These are phyloP conservation scores for Blastomyces gilchristii DNA, from an alignment of 2,329 filamentous ascomycete genomes.

Conservation along the genomic window DNA sequence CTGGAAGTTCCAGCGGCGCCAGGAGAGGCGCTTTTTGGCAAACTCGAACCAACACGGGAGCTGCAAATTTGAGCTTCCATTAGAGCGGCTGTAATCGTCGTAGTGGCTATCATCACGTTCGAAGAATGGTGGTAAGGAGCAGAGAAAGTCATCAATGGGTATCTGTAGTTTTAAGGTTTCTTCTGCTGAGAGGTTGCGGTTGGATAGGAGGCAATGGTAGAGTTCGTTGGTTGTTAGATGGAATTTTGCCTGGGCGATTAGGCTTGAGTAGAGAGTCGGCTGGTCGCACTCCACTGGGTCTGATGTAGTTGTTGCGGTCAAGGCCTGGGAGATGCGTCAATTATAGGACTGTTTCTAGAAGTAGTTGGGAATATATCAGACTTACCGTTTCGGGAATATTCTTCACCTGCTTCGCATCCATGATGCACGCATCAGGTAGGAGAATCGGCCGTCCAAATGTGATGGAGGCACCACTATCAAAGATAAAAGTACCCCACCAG, in stretches of 20 bases:
- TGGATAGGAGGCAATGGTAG: conserved; percentile 37
- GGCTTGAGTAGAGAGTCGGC: conserved; percentile 35
- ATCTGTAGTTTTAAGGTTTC: conserved; percentile 34
- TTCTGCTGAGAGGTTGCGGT: conserved; percentile 31
- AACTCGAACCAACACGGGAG: conserved; percentile 9
- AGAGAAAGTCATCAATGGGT: conserved; percentile 36
- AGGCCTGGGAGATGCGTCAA: conserved; percentile 1
- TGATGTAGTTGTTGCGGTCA: conserved; percentile 29
- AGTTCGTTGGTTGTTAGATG: conserved; percentile 37
- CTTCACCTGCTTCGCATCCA: conserved; percentile 34
- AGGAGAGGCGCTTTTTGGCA: conserved; percentile 22
- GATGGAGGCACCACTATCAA: conserved; percentile 42
- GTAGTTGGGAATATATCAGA: background rate
- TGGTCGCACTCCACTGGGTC: conserved; percentile 30
- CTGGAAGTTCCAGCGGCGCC: conserved; percentile 36
- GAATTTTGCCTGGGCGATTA: conserved; percentile 35
- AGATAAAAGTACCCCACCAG: conserved; percentile 38
- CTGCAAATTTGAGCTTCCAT: conserved; percentile 8
- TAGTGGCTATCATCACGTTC: conserved; percentile 24
- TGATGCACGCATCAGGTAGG: conserved; percentile 35
- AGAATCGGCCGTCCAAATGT: conserved; percentile 42
- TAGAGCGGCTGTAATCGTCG: conserved; percentile 31
- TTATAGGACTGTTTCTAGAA: background rate
- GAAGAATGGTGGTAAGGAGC: conserved; percentile 33
- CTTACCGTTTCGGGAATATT: conserved; percentile 36